phyloP scores from a whole-genome alignment of 257 asterid species.

The Rubia yunnanensis region DNA sequence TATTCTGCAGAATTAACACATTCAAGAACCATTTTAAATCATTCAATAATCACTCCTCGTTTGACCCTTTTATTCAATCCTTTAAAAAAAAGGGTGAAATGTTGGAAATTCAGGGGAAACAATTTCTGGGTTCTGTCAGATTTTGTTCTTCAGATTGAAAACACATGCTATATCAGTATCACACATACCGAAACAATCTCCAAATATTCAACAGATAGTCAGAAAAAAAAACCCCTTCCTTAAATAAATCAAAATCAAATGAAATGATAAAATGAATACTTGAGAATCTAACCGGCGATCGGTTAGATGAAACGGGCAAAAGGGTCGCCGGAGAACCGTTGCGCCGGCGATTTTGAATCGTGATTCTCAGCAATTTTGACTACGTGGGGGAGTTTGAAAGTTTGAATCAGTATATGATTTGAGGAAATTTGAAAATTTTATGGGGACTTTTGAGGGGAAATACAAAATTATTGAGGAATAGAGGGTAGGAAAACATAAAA shows the following conservation, averaged over 20 bases:
- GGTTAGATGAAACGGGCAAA: neutral
- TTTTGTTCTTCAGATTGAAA: conserved; percentile 12
- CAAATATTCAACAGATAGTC: neutral
- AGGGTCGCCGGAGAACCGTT: neutral
- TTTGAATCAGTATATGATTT: neutral
- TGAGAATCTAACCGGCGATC: conserved; percentile 8
- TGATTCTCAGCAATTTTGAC: neutral
- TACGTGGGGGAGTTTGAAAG: neutral
- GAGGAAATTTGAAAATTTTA: conserved; percentile 7
- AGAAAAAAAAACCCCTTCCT: neutral
- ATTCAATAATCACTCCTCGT: conserved; percentile 6
- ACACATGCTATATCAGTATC: conserved; percentile 11
- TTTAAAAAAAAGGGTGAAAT: conserved; percentile 1
- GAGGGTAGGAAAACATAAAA: neutral
- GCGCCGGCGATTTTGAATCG: neutral
- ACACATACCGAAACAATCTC: conserved; percentile 1
- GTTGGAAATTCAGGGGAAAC: conserved; percentile 9
- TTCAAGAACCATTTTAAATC: neutral
- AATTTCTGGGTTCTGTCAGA: conserved; percentile 17
- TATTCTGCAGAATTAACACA: neutral
- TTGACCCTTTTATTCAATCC: conserved; percentile 23
- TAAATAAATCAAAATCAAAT: neutral
- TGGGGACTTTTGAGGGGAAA: neutral
- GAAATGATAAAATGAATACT: neutral
- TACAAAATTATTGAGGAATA: neutral